Base-by-base conservation (phyloP, 2,329 filamentous ascomycete species). In the Fusarium pseudoanthophilum region DNA sequence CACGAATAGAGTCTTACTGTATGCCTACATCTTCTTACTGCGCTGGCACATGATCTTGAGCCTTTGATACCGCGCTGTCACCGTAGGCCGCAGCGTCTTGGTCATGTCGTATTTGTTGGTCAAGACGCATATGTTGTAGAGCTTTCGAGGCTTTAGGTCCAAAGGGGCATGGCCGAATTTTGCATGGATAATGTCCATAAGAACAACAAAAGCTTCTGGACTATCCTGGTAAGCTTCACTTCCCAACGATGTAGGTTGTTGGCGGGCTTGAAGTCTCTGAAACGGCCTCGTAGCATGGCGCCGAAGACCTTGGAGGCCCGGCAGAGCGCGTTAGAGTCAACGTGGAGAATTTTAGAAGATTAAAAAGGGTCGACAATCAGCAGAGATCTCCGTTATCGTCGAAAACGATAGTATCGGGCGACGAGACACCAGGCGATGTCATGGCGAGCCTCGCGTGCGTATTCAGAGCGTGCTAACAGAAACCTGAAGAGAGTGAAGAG, bases 31-130 rank as follows among this genome's bases (percentile, higher is more conserved):
- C 32, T 40, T 20, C 24, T 24, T 20, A 34, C 18, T 39, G n/a
- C 36, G 9, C 11, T 32, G 26, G 28, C 26, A 30, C 30, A 28
- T 28, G 24, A 13, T 48, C 26, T 32, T 36, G 15, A 56, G 30
- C 7, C 20, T 11, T 21, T 43, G 8, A 7, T 49, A 37, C 63
- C 63, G 63, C 11, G 24, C 16, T 18, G 11, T 8, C 10, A 13
- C 59, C 49, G 63, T 63, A 8, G 53, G 52, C 9, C 46, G 52
- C 26, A 67, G 24, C 3, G 52, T 24, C 16, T 60, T 51, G 39
- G 60, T 60, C 40, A 34, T 34, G 36, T 34, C 40, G 32, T 66
- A 68, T 30, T 53, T 60, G 14, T 60, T 68, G 11, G 61, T 34
- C 52, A 68, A 32, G 20, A 55, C 40, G 13, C 28, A 60, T 8